phyloP scores from a whole-genome alignment of 257 asterid species.

The Solanum sejunctum region DNA sequence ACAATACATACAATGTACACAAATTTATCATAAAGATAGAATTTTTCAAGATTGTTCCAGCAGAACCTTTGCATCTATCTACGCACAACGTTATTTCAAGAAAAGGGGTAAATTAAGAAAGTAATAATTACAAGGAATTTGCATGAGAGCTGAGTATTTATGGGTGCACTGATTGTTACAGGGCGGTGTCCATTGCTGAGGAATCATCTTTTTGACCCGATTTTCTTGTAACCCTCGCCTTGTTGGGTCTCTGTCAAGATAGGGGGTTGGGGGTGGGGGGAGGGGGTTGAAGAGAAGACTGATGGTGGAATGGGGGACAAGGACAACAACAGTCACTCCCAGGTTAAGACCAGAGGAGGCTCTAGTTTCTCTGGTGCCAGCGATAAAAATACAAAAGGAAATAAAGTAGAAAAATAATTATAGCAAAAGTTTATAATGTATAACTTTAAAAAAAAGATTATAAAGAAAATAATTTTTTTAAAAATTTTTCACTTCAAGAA shows the following conservation, averaged over 20 bases:
- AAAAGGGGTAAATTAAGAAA: background rate
- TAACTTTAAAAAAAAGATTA: no score
- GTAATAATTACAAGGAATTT: constrained; percentile 59
- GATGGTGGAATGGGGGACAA: background rate
- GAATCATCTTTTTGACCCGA: constrained; percentile 22
- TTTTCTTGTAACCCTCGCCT: background rate
- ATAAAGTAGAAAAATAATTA: background rate
- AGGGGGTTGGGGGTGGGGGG: background rate
- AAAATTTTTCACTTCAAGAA: no score
- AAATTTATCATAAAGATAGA: background rate
- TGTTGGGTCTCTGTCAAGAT: background rate
- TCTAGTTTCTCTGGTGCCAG: background rate
- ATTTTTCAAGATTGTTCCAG: background rate
- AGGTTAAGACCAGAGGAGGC: background rate
- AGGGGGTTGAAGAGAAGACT: background rate
- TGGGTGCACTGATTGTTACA: constrained; percentile 75
- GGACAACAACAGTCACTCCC: background rate
- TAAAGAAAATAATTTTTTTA: no score
- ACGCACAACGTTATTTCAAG: background rate
- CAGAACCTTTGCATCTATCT: background rate
- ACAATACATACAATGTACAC: background rate
- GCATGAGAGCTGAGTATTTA: constrained; percentile 65
- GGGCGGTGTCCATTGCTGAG: constrained; percentile 74
- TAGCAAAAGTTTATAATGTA: no score
- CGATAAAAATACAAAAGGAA: background rate